phyloP scores from a whole-genome alignment of 306 rosid species.

The Pterocarpus macrocarpus region DNA sequence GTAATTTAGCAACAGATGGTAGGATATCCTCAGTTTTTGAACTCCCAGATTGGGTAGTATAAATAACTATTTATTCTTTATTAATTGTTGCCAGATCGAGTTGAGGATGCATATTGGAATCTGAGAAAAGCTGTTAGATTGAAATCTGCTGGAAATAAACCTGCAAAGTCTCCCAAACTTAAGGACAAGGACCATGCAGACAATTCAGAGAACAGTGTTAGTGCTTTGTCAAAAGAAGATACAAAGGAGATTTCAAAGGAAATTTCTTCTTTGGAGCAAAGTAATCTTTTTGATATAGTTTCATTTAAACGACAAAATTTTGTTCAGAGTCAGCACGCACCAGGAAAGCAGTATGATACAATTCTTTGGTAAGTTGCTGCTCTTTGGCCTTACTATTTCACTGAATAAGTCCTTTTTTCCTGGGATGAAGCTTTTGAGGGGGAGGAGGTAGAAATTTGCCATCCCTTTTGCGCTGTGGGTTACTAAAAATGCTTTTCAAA shows the following conservation, averaged over 20 bases:
- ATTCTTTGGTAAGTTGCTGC: conserved; percentile 73
- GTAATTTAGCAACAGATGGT: conserved; percentile 19
- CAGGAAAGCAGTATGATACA: conserved; percentile 74
- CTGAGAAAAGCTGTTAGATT: conserved; percentile 61
- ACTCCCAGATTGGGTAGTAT: conserved; percentile 14
- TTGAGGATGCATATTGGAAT: conserved; percentile 80
- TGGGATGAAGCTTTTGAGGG: conserved; percentile 15
- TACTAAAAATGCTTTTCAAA: conserved; percentile 18
- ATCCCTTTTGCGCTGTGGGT: background rate
- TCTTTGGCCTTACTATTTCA: background rate
- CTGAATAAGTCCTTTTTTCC: background rate
- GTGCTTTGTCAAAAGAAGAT: conserved; percentile 49
- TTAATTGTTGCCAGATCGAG: conserved; percentile 63
- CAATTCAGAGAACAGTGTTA: conserved; percentile 45
- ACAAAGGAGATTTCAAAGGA: conserved; percentile 48
- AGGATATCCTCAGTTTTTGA: conserved; percentile 16
- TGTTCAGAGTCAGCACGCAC: conserved; percentile 61
- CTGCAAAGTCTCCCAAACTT: conserved; percentile 50
- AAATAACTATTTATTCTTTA: conserved; percentile 2
- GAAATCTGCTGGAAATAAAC: conserved; percentile 52
- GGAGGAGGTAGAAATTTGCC: conserved; percentile 4
- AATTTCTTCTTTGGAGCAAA: conserved; percentile 46
- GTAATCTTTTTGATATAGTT: conserved; percentile 59
- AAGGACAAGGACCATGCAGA: conserved; percentile 50
- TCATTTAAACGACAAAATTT: conserved; percentile 81